These are phyloP conservation scores for Deinandra increscens DNA, from an alignment of 129 eudicot species.

Conservation along the genomic window DNA sequence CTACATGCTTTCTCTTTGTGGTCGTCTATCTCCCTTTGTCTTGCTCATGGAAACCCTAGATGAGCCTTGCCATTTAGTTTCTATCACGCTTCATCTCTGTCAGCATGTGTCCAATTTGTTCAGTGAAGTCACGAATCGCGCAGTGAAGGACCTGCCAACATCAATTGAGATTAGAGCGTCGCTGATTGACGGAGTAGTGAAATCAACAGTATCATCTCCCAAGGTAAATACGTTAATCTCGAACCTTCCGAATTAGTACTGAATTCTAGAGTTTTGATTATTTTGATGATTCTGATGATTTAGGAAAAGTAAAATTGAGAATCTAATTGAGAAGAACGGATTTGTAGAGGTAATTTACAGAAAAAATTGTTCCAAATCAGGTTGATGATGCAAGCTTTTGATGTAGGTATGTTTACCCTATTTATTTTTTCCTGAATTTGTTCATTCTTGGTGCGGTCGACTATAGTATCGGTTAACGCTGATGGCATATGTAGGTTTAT, in stretches of 20 bases:
- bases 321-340: constrained; percentile 49
- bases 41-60: too few relatives aligned
- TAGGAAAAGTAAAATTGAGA: constrained; percentile 50
- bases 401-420: too few relatives aligned
- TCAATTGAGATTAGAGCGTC: constrained; percentile 69
- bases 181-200: constrained; percentile 57
- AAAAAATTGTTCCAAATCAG: constrained; percentile 65
- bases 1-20: too few relatives aligned
- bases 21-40: too few relatives aligned
- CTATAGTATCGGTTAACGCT: too few relatives aligned
- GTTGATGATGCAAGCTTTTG: too few relatives aligned
- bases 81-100: too few relatives aligned
- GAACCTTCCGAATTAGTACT: constrained; percentile 28
- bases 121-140: constrained; percentile 68
- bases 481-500: too few relatives aligned
- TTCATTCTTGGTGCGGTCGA: too few relatives aligned
- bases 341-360: constrained; percentile 44
- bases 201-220: constrained; percentile 54
- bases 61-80: too few relatives aligned
- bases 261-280: constrained; percentile 34
- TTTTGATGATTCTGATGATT: constrained; percentile 81
- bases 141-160: constrained; percentile 71
- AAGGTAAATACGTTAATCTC: constrained; percentile 42
- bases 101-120: constrained; percentile 58
- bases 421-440: too few relatives aligned